Percentiles rank a stretch among this genome's conserved stretches.
phyloP scores from a whole-genome alignment of 305 asterid genomes.

The Solanum chacoense region DNA sequence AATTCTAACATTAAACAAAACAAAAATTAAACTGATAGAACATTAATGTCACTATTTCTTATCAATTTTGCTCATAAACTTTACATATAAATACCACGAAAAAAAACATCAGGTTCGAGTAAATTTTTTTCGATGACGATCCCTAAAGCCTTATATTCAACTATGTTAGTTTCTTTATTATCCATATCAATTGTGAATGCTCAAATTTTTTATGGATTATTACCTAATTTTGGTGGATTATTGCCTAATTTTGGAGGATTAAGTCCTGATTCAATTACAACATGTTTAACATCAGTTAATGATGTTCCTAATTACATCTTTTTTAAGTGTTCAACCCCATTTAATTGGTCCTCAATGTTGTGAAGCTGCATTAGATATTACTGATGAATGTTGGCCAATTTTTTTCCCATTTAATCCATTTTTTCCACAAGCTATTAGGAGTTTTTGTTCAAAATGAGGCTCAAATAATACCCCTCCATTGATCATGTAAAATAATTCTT shows the following conservation, averaged over 20 bases:
- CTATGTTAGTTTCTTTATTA: not conserved
- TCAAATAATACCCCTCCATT: not conserved
- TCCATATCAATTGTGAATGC: not conserved
- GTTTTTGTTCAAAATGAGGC: not conserved
- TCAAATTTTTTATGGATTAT: not conserved
- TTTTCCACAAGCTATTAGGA: constrained; percentile 2
- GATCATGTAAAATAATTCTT: not conserved
- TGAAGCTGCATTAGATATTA: constrained; percentile 8
- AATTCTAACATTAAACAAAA: not conserved
- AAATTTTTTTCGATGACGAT: not conserved
- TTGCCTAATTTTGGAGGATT: not conserved
- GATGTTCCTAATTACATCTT: constrained; percentile 9
- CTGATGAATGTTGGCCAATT: constrained; percentile 24
- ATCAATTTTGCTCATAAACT: not conserved
- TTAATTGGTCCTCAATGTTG: constrained; percentile 28
- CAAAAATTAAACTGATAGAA: not conserved
- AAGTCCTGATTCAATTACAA: not conserved
- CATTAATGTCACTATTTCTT: not conserved
- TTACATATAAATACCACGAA: not conserved
- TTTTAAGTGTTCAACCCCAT: constrained; percentile 14
- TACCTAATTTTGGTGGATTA: not conserved
- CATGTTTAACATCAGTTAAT: constrained; percentile 1
- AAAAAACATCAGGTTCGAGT: not conserved
- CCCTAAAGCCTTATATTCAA: not conserved
- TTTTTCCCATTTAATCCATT: constrained; percentile 21